Conservation (phyloP, 345 rosid species). For the Bruguiera sexangula region DNA sequence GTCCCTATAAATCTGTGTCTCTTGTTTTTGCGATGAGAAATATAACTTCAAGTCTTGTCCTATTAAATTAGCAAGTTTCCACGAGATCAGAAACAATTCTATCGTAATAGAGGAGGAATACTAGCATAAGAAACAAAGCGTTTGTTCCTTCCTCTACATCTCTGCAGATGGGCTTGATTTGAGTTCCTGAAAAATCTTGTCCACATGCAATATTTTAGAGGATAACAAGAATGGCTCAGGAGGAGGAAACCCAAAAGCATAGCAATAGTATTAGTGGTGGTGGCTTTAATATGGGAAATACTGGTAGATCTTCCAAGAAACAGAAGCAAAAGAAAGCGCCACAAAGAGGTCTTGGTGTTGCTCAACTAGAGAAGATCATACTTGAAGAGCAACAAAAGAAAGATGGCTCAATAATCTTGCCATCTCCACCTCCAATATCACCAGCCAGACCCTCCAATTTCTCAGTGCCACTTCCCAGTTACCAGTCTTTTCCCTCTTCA, state of each 20-base stretch:
- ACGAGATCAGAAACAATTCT: background rate
- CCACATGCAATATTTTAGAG: slow-evolving; percentile 22
- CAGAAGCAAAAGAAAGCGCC: slow-evolving; percentile 51
- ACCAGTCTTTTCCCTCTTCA: slow-evolving; percentile 18
- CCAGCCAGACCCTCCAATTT: slow-evolving; percentile 16
- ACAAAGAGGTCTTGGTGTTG: slow-evolving; percentile 69
- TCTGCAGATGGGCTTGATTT: background rate
- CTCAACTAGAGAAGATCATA: slow-evolving; percentile 62
- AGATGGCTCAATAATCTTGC: slow-evolving; percentile 25
- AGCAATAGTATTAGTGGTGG: slow-evolving; percentile 25
- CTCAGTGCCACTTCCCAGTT: slow-evolving; percentile 21
- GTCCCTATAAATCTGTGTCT: background rate
- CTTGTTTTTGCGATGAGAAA: background rate
- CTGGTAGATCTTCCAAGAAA: slow-evolving; percentile 33
- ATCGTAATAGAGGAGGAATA: background rate
- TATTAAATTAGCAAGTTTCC: background rate
- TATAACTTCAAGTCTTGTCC: background rate
- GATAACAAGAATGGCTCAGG: slow-evolving; percentile 36
- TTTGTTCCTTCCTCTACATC: slow-evolving; percentile 18
- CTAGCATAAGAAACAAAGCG: slow-evolving; percentile 4
- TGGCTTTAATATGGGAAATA: slow-evolving; percentile 12
- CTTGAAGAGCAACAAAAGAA: slow-evolving; percentile 50
- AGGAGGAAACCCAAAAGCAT: slow-evolving; percentile 37
- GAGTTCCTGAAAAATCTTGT: slow-evolving; percentile 3
- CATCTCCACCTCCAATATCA: slow-evolving; percentile 14